Conservation (phyloP, 1,139 yeast species). For the Diutina catenulata region DNA sequence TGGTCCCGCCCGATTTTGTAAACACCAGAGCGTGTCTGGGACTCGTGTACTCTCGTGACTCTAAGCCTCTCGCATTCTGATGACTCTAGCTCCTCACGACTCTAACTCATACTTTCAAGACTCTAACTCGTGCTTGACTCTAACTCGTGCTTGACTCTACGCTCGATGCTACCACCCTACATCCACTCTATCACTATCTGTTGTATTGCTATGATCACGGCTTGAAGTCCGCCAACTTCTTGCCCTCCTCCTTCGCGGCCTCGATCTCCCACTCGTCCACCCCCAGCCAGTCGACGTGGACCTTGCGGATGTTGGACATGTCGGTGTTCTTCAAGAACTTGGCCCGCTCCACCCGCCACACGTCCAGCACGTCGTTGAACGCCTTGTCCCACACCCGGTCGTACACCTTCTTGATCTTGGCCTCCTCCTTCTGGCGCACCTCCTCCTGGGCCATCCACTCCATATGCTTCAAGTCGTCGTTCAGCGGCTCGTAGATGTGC, state of each 20-base stretch:
- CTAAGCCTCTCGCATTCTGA: too few relatives aligned
- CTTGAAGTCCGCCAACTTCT: conserved; percentile 23
- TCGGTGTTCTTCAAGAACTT: conserved; percentile 67
- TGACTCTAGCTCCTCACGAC: too few relatives aligned
- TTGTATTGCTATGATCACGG: neutral
- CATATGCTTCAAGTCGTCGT: conserved; percentile 84
- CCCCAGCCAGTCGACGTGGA: conserved; percentile 60
- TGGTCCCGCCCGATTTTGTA: too few relatives aligned
- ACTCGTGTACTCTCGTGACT: too few relatives aligned
- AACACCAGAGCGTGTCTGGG: too few relatives aligned
- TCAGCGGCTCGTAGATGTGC: conserved; percentile 87
- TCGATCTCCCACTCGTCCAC: conserved; percentile 32
- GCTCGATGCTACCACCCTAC: neutral
- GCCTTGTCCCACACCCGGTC: conserved; percentile 69
- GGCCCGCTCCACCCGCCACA: conserved; percentile 58
- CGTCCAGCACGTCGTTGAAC: conserved; percentile 57
- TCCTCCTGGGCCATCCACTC: conserved; percentile 96
- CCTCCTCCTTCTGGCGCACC: conserved; percentile 58
- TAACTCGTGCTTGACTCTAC: too few relatives aligned
- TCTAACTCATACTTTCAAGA: too few relatives aligned
- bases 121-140: too few relatives aligned
- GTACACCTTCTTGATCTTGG: conserved; percentile 53
- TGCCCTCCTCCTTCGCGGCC: conserved; percentile 14
- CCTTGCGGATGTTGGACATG: conserved; percentile 27
- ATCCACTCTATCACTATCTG: neutral